Base-by-base conservation (phyloP, 2,329 filamentous ascomycete species). In the Neopestalotiopsis clavispora region DNA sequence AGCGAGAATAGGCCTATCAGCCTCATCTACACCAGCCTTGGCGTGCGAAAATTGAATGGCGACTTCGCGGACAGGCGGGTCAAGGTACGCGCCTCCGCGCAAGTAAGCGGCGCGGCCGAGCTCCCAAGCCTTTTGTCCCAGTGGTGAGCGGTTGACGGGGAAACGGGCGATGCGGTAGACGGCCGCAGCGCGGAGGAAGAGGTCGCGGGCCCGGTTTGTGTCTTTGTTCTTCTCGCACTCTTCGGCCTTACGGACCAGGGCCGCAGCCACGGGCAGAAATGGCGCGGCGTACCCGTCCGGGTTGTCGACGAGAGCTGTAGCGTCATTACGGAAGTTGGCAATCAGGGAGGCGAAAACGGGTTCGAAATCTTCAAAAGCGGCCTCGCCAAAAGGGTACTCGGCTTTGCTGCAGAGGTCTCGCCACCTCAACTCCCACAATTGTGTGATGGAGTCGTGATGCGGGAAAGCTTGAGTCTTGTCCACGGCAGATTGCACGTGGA, bases 351-450 rank as follows among this genome's bases (percentile, higher is more conserved):
- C 77, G 65, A 93, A 92, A 40, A 94, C 85, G 20, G 90, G 90
- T 73, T 87, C 85, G 75, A 94, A 94, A 79, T 94, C 92, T 68
- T 89, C 84, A 69, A 87, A 86, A 4, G 84, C 82, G 63, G 90
- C 89, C 79, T 94, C 92, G 82, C 94, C 92, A 83, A 94, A 94
- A 0, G 91, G 90, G 74, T 93, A 92, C 9, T 94, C 84, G 68
- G 89, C 85, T 80, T 89, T 90, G 45, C 79, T 78, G 77, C 87
- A 89, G 4, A 90, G 90, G 72, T 86, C 83, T 79, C 90, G 90
- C 92, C 92, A 94, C 79, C 93, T 93, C 6, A 89, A 92, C 80
- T 93, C 90, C 92, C 92, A 94, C 34, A 92, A 80, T 10, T 85
- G 85, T 75, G 86, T 82, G 72, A 91, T 89, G 30, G 86, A 86